Percentiles rank a stretch among this genome's conserved stretches.
phyloP scores from a whole-genome alignment of 805 yeast species.

The Candida germanica region DNA sequence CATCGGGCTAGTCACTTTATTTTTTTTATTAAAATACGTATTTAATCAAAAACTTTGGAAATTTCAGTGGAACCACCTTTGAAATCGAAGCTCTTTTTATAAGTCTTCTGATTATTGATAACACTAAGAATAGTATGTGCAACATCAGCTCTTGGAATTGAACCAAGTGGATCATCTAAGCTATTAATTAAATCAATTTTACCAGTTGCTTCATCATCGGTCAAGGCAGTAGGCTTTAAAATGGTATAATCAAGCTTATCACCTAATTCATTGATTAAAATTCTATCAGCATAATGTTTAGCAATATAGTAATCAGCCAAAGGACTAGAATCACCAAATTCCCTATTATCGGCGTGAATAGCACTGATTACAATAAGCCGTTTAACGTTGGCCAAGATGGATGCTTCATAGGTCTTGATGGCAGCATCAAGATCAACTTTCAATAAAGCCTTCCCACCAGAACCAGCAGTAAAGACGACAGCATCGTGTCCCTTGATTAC shows the following conservation, averaged over 20 bases:
- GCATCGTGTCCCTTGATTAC: conserved; percentile 49
- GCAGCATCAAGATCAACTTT: conserved; percentile 63
- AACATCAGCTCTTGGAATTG: conserved; percentile 52
- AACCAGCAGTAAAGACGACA: conserved; percentile 61
- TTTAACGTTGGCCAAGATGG: conserved; percentile 39
- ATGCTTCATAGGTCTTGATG: conserved; percentile 54
- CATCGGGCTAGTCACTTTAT: conserved; percentile 21
- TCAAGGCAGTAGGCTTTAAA: conserved; percentile 50
- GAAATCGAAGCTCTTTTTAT: conserved; percentile 39
- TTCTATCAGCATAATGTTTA: conserved; percentile 57
- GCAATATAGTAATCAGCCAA: conserved; percentile 53
- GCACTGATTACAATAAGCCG: conserved; percentile 58
- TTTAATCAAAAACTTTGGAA: background rate
- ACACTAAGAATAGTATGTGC: conserved; percentile 43
- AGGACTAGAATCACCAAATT: conserved; percentile 17
- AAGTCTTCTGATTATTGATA: conserved; percentile 35
- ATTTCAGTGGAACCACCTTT: background rate
- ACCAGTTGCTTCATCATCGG: conserved; percentile 42
- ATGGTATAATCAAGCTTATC: conserved; percentile 52
- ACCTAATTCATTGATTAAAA: conserved; percentile 34
- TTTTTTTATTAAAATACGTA: no score
- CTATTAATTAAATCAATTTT: conserved; percentile 34
- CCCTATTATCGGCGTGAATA: conserved; percentile 50
- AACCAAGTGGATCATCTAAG: conserved; percentile 19
- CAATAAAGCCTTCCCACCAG: conserved; percentile 53